phyloP scores from a whole-genome alignment of 352 stramenopile genomes.

The Albugo candida region DNA sequence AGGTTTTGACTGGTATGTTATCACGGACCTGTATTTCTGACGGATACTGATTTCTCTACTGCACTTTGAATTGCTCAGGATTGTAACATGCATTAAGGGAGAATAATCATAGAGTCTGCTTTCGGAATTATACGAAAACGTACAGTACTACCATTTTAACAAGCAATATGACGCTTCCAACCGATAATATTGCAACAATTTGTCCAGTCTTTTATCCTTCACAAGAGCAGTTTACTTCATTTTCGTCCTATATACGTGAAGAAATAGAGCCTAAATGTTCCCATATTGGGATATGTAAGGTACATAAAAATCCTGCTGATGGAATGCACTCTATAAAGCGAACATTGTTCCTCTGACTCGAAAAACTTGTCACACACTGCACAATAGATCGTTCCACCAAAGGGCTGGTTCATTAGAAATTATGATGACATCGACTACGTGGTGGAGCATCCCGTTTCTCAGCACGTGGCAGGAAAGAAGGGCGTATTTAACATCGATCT shows the following conservation, averaged over 20 bases:
- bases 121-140: no score
- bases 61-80: conserved; percentile 20
- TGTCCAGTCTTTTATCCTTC: conserved; percentile 78
- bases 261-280: conserved; percentile 63
- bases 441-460: conserved; percentile 47
- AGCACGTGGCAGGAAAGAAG: conserved; percentile 79
- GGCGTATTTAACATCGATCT: conserved; percentile 82
- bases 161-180: no score
- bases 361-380: not conserved
- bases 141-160: no score
- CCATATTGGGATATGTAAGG: conserved; percentile 79
- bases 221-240: conserved; percentile 63
- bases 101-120: conserved; percentile 19
- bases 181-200: no score
- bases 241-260: conserved; percentile 64
- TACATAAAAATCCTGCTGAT: conserved; percentile 9
- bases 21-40: not conserved
- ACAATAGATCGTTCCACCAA: conserved; percentile 35
- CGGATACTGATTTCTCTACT: not conserved
- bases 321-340: not conserved
- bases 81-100: conserved; percentile 80
- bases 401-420: conserved; percentile 51
- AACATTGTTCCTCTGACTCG: not conserved
- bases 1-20: conserved; percentile 94
- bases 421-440: conserved; percentile 34